phyloP scores from a whole-genome alignment of 2,329 filamentous ascomycete genomes.

The Chrysoporthe cubensis region DNA sequence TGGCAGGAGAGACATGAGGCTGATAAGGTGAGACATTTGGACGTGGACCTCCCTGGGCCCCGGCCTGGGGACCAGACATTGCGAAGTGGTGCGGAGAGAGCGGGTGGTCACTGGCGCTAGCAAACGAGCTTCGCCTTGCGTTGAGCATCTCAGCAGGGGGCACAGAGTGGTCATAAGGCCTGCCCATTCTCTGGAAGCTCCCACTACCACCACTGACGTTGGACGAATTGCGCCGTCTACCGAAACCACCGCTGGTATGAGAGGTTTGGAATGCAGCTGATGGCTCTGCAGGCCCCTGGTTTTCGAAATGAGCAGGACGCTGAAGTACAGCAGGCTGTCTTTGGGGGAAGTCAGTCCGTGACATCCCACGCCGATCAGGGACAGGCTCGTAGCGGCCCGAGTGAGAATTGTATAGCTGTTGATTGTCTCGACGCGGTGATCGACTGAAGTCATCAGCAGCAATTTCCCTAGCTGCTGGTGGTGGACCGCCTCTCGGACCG shows the following conservation, averaged over 20 bases:
- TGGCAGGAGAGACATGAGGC: slow-evolving; percentile 49
- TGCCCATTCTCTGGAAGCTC: slow-evolving; percentile 60
- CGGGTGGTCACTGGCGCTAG: slow-evolving; percentile 55
- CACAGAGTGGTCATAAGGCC: slow-evolving; percentile 47
- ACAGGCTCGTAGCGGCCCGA: slow-evolving; percentile 93
- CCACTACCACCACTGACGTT: slow-evolving; percentile 89
- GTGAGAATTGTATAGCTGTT: slow-evolving; percentile 93
- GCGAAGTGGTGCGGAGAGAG: slow-evolving; percentile 51
- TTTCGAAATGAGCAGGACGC: slow-evolving; percentile 66
- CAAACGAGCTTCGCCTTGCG: slow-evolving; percentile 53
- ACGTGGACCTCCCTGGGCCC: slow-evolving; percentile 37
- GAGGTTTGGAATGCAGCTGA: slow-evolving; percentile 85
- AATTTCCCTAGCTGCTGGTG: slow-evolving; percentile 75
- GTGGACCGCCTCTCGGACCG: slow-evolving; percentile 56
- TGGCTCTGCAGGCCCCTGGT: slow-evolving; percentile 73
- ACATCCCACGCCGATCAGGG: slow-evolving; percentile 72
- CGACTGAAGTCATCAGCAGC: slow-evolving; percentile 93
- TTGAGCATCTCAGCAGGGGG: slow-evolving; percentile 49
- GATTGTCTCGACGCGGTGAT: slow-evolving; percentile 77
- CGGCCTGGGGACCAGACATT: slow-evolving; percentile 41
- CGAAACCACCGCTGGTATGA: slow-evolving; percentile 69
- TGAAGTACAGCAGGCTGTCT: slow-evolving; percentile 81
- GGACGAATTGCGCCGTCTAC: slow-evolving; percentile 82
- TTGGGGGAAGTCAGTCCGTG: slow-evolving; percentile 67
- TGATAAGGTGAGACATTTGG: slow-evolving; percentile 44